A percentile compares a stretch with the other conserved stretches of the same genome.
Evolutionary conservation across 108 stramenopile genomes (phyloP).

Genomic region (Cyclotella sp.): DNA sequence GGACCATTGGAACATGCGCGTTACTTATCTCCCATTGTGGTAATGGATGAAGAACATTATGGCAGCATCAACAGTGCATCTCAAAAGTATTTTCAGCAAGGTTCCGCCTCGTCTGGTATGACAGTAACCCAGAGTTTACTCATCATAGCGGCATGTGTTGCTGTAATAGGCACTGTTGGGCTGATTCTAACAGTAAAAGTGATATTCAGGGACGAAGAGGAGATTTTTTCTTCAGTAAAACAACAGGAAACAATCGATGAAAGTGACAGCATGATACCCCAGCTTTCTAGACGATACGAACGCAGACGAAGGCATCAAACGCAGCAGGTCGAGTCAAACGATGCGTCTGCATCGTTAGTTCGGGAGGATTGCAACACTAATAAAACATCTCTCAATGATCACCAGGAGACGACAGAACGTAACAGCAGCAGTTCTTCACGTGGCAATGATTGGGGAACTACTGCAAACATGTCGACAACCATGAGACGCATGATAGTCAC

Average conservation of each 20-base stretch:
- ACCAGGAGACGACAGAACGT: too few relatives aligned
- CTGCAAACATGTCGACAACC: slow-evolving; percentile 1
- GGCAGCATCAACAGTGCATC: background rate
- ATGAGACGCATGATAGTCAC: slow-evolving; percentile 2
- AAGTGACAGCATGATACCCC: background rate
- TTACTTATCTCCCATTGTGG: slow-evolving; percentile 21
- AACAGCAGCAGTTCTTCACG: too few relatives aligned
- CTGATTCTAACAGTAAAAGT: slow-evolving; percentile 12
- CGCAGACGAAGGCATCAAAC: background rate
- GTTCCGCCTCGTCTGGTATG: background rate
- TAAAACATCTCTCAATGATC: too few relatives aligned
- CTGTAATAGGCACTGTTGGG: slow-evolving; percentile 16
- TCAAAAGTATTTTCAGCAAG: background rate
- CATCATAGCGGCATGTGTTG: slow-evolving; percentile 14
- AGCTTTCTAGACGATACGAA: background rate
- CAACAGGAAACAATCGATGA: background rate
- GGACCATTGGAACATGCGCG: slow-evolving; percentile 10
- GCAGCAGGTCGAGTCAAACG: background rate
- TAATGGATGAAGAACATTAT: slow-evolving; percentile 4
- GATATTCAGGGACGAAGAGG: slow-evolving; percentile 12
- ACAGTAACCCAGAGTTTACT: slow-evolving; percentile 18
- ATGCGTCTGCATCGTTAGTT: background rate
- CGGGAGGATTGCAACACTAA: background rate
- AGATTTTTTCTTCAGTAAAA: background rate
- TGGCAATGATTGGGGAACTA: background rate